phyloP scores from a whole-genome alignment of 805 yeast genomes.

The Yueomyces sinensis region DNA sequence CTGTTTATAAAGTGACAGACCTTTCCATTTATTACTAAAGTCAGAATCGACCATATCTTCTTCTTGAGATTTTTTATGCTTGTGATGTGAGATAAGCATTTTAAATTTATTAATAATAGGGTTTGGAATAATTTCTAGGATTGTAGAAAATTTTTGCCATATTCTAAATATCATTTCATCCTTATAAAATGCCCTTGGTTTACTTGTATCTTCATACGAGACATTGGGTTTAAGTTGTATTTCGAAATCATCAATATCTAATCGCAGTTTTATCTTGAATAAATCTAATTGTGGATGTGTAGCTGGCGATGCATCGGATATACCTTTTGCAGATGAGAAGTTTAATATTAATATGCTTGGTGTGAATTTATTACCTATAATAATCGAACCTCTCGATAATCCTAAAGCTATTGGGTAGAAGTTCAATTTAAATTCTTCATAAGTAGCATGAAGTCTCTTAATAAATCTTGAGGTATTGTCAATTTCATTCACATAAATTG shows the following conservation, averaged over 20 bases:
- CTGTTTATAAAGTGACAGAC: conserved; percentile 49
- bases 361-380: conserved; percentile 69
- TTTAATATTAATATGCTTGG: conserved; percentile 58
- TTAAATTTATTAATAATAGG: conserved; percentile 2
- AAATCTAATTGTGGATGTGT: conserved; percentile 42
- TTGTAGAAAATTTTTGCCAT: conserved; percentile 12
- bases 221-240: conserved; percentile 59
- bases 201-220: conserved; percentile 34
- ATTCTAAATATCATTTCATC: conserved; percentile 10
- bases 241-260: conserved; percentile 39
- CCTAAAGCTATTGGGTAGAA: conserved; percentile 51
- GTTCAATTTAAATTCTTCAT: conserved; percentile 13
- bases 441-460: conserved; percentile 2
- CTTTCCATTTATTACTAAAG: conserved; percentile 48
- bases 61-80: not conserved
- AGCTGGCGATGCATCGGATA: conserved; percentile 37
- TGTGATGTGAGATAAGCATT: not conserved
- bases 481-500: too few relatives aligned
- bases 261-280: conserved; percentile 34
- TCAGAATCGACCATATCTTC: conserved; percentile 2
- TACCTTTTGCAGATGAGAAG: conserved; percentile 39
- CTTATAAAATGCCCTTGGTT: conserved; percentile 9
- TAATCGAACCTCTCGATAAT: conserved; percentile 55
- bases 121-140: conserved; percentile 4
- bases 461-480: not conserved